Evolutionary conservation across 352 stramenopile genomes (phyloP), one percentile per base, ranked within the genome.

Genomic region (Pythium monospermum): DNA sequence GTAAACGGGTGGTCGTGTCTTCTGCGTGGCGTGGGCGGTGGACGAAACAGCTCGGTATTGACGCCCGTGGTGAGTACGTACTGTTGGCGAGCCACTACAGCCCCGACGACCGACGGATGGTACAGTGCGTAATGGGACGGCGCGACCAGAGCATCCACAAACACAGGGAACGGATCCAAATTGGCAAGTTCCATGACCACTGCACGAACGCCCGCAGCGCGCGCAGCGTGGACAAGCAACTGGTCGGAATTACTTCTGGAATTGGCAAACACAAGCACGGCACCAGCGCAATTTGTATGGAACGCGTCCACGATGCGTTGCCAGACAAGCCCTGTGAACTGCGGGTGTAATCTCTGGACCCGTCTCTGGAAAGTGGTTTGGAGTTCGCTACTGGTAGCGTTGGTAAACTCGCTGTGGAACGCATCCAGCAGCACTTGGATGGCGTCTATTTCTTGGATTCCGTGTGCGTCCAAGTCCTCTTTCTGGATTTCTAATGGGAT

Each of bases 131-230:
- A 86, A 25, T 73, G 72, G 3, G 75, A 86, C 1, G 72, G 75
- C n/a, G 68, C 66, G 4, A 86, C 58, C 13, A 86, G 53, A 12
- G 68, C 54, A 25, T 86, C 75, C 18, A 83, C 66, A 0, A 65
- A 32, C 5, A 83, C 28, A 18, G 28, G 30, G 18, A 61, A 58
- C 1, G 75, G 72, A 8, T 65, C 38, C 1, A 86, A 40, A 44
- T 83, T 86, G 2, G 75, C 54, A 4, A 86, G 59, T 47, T 86
- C 75, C 61, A 81, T 75, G 3, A 81, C 46, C 6, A 80, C 52
- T 1, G 72, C 62, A 5, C 58, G 59, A 2, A 66, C 60, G 15
- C 70, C 68, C 21, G 66, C 64, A 7, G 77, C 22, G 6, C 68
- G 60, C 30, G 72, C 63, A 11, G 57, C 66, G 26, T 65, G 47